These are phyloP conservation scores for Solanum chilense DNA, from an alignment of 257 asterid genomes.

Conservation along the genomic window DNA sequence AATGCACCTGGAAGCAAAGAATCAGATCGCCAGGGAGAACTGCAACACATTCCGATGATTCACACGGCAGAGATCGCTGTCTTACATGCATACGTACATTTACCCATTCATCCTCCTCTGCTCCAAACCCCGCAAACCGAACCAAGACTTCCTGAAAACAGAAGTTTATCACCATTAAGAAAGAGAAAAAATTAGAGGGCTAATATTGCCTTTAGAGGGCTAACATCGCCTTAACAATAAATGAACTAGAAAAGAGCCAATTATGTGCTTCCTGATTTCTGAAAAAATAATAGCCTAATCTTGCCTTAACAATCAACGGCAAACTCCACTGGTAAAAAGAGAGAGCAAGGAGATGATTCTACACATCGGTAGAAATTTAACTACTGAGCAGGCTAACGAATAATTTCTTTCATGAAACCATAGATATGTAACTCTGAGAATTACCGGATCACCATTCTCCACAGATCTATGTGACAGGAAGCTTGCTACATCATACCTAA, in stretches of 20 bases:
- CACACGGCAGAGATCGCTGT: conserved; percentile 94
- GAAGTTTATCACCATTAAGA: background rate
- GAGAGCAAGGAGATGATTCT: background rate
- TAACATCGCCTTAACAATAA: background rate
- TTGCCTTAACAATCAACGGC: background rate
- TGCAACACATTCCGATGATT: conserved; percentile 90
- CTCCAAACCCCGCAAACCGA: conserved; percentile 93
- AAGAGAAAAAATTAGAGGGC: background rate
- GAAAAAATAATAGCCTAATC: background rate
- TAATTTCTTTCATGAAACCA: background rate
- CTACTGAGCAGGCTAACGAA: background rate
- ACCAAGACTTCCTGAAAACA: conserved; percentile 80
- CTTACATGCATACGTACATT: conserved; percentile 68
- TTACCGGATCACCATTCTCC: conserved; percentile 80
- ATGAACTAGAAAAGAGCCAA: background rate
- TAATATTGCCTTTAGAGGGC: background rate
- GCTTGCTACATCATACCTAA: conserved; percentile 73
- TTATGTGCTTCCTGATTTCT: background rate
- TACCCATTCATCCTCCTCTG: conserved; percentile 98
- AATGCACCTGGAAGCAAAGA: conserved; percentile 93
- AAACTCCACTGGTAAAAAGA: background rate
- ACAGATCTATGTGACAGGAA: conserved; percentile 63
- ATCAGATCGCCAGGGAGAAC: conserved; percentile 75
- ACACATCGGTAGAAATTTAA: background rate
- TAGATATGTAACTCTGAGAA: conserved; percentile 20